These are phyloP conservation scores for Cenococcum geophilum DNA, from an alignment of 495 filamentous ascomycete genomes.

Conservation along the genomic window DNA sequence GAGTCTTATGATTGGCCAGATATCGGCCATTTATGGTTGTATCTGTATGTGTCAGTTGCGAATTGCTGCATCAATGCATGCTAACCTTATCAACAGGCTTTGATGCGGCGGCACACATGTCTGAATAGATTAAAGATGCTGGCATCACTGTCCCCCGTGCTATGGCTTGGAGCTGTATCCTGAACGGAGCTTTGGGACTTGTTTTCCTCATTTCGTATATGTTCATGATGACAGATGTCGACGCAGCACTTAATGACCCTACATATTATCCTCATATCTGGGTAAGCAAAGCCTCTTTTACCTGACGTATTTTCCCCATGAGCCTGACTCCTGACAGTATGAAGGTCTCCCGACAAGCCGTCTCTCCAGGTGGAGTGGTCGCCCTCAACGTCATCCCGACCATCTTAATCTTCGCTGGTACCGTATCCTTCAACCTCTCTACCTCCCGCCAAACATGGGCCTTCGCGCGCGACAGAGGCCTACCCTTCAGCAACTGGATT, in stretches of 20 bases:
- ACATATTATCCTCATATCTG: slow-evolving; percentile 50
- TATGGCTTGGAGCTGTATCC: slow-evolving; percentile 31
- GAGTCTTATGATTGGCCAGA: slow-evolving; percentile 50
- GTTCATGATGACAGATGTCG: slow-evolving; percentile 43
- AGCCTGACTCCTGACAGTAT: slow-evolving; percentile 4
- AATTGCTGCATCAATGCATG: not conserved
- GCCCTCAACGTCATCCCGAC: slow-evolving; percentile 48
- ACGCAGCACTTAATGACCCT: slow-evolving; percentile 27
- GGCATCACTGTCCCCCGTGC: slow-evolving; percentile 25
- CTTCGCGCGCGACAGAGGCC: slow-evolving; percentile 51
- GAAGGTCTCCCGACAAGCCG: slow-evolving; percentile 46
- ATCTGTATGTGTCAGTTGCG: slow-evolving; percentile 24
- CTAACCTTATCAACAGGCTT: slow-evolving; percentile 16
- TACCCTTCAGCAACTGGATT: slow-evolving; percentile 51
- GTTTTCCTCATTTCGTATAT: slow-evolving; percentile 20
- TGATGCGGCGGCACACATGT: slow-evolving; percentile 33
- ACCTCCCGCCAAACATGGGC: slow-evolving; percentile 55
- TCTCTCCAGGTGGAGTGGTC: slow-evolving; percentile 43
- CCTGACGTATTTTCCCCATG: slow-evolving; percentile 32
- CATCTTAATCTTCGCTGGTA: slow-evolving; percentile 45
- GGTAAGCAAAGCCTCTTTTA: slow-evolving; percentile 27
- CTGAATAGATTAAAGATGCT: slow-evolving; percentile 32
- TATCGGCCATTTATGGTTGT: slow-evolving; percentile 43
- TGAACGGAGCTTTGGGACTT: slow-evolving; percentile 33
- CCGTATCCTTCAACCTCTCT: slow-evolving; percentile 51